Conservation (phyloP, 2,329 filamentous ascomycete species). For the Fusarium globosum region DNA sequence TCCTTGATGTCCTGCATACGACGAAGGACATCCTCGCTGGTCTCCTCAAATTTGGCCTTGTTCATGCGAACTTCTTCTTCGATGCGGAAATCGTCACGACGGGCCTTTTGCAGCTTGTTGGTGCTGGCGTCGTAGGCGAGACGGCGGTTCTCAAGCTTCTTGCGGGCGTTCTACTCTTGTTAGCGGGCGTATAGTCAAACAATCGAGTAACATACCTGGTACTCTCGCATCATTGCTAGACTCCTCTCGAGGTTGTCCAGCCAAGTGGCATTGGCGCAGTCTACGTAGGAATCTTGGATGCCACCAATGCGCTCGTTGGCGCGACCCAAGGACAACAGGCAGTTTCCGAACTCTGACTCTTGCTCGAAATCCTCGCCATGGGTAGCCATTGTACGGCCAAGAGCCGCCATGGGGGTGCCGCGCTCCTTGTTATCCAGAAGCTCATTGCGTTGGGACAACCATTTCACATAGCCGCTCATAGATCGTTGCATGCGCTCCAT, state of each 20-base stretch:
- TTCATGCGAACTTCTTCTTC: slow-evolving; percentile 92
- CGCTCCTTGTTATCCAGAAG: slow-evolving; percentile 87
- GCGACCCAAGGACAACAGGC: slow-evolving; percentile 80
- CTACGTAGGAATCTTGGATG: slow-evolving; percentile 85
- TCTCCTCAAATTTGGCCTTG: slow-evolving; percentile 96
- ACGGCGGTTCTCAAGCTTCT: slow-evolving; percentile 91
- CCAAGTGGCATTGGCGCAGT: slow-evolving; percentile 84
- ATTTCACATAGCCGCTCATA: slow-evolving; percentile 88
- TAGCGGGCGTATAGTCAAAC: neutral
- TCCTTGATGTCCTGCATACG: slow-evolving; percentile 98
- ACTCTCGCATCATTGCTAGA: slow-evolving; percentile 96
- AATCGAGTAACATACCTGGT: slow-evolving; percentile 73
- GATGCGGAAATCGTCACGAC: slow-evolving; percentile 91
- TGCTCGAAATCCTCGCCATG: slow-evolving; percentile 94
- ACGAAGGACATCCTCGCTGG: slow-evolving; percentile 88
- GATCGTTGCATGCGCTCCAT: slow-evolving; percentile 91
- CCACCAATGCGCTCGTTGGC: slow-evolving; percentile 89
- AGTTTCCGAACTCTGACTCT: slow-evolving; percentile 91
- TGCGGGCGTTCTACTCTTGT: slow-evolving; percentile 74
- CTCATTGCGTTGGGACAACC: slow-evolving; percentile 84
- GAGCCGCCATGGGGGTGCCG: slow-evolving; percentile 78
- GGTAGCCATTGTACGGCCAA: slow-evolving; percentile 85
- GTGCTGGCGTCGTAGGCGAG: slow-evolving; percentile 92
- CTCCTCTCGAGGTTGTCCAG: slow-evolving; percentile 91
- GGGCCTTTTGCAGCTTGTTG: slow-evolving; percentile 90